phyloP scores from a whole-genome alignment of 202 grass and related monocot species.

The Brachypodium distachyon region DNA sequence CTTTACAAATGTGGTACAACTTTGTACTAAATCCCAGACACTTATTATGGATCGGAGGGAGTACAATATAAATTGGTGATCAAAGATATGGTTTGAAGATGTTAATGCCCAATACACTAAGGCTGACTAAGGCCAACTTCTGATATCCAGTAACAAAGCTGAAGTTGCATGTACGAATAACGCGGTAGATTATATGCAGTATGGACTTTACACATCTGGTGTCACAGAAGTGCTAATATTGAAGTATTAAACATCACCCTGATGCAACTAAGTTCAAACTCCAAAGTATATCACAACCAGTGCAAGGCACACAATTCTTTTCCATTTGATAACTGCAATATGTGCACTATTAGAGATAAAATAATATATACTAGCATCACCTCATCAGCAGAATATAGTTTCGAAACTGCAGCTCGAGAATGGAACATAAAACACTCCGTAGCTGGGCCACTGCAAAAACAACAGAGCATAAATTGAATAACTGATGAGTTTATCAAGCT shows the following conservation, averaged over 20 bases:
- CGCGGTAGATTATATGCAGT: not conserved
- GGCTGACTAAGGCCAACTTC: no score
- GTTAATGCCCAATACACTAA: no score
- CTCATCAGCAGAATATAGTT: conserved; percentile 43
- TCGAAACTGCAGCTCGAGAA: conserved; percentile 55
- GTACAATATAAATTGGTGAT: no score
- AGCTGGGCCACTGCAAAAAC: conserved; percentile 69
- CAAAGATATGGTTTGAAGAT: no score
- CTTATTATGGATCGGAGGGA: no score
- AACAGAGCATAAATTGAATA: not conserved
- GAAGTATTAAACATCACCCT: not conserved
- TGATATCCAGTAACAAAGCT: not conserved
- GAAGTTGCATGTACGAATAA: not conserved
- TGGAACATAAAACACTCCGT: conserved; percentile 93
- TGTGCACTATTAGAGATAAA: not conserved
- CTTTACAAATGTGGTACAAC: no score
- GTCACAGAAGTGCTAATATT: not conserved
- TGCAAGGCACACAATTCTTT: not conserved
- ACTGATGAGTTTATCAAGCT: not conserved
- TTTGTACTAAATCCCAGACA: no score
- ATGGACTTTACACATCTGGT: no score
- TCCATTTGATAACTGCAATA: not conserved
- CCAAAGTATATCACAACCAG: not conserved
- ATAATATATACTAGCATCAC: conserved; percentile 24
- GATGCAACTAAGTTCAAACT: not conserved